Percentiles rank a stretch among this genome's conserved stretches.
Evolutionary conservation across 768 basidiomycete genomes (phyloP).

Genomic region (Russula ochroleuca): DNA sequence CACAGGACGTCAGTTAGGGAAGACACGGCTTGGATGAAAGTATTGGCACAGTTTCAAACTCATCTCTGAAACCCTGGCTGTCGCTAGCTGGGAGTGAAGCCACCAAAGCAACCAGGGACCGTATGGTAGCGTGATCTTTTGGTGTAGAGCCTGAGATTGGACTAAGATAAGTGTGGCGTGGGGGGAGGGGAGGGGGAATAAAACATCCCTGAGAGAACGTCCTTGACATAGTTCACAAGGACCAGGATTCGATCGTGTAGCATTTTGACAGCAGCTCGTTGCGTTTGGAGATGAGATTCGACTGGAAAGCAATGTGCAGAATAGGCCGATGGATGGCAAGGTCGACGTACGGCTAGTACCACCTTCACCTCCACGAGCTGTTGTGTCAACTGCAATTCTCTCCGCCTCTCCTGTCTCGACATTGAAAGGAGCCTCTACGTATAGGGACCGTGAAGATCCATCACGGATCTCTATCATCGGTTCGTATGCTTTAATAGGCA

Average conservation of each 20-base stretch:
- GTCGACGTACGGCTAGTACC: conserved; percentile 66
- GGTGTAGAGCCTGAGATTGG: conserved; percentile 54
- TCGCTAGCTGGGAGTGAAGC: conserved; percentile 87
- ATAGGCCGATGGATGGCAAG: background rate
- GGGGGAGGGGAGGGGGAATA: background rate
- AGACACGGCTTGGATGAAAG: background rate
- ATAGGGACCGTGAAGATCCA: conserved; percentile 69
- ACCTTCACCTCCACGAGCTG: conserved; percentile 78
- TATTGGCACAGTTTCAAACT: conserved; percentile 74
- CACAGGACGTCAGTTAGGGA: conserved; percentile 5
- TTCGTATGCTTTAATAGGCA: conserved; percentile 94
- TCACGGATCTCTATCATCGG: conserved; percentile 83
- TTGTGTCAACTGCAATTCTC: conserved; percentile 96
- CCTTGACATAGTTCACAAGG: conserved; percentile 80
- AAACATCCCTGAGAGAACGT: conserved; percentile 65
- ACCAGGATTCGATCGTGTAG: conserved; percentile 85
- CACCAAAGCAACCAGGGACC: conserved; percentile 80
- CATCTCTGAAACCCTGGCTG: conserved; percentile 74
- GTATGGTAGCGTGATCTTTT: conserved; percentile 75
- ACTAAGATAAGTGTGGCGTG: conserved; percentile 2
- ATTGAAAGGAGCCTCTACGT: conserved; percentile 79
- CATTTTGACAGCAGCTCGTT: conserved; percentile 95
- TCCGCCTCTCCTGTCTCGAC: conserved; percentile 99
- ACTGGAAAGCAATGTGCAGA: conserved; percentile 46
- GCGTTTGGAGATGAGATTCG: conserved; percentile 84